These are phyloP conservation scores for Cercospora janseana DNA, from an alignment of 2,329 filamentous ascomycete species.

Conservation along the genomic window DNA sequence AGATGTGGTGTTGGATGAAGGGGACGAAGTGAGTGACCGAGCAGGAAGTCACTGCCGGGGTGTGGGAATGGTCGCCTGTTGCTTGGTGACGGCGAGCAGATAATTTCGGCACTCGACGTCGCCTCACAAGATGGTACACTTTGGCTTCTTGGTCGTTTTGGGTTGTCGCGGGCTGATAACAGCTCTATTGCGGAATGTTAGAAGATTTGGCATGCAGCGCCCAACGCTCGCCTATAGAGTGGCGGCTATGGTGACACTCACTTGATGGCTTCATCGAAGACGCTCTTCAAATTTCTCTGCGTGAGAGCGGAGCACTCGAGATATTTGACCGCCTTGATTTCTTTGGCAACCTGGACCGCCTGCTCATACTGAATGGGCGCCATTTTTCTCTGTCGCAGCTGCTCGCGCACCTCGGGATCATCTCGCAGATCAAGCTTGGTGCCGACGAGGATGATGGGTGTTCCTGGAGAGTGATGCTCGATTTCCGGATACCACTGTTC, in stretches of 20 bases:
- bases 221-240: neutral
- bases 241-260: conserved; percentile 48
- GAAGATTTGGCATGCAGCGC: neutral
- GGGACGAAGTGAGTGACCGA: conserved; percentile 5
- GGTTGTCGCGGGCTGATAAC: conserved; percentile 68
- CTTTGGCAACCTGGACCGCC: conserved; percentile 82
- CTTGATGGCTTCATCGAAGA: conserved; percentile 98
- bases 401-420: conserved; percentile 76
- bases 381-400: conserved; percentile 88
- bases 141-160: conserved; percentile 60
- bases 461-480: conserved; percentile 90
- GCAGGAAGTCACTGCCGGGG: conserved; percentile 6
- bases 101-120: neutral
- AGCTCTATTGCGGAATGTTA: conserved; percentile 52
- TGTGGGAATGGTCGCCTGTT: conserved; percentile 10
- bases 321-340: conserved; percentile 96
- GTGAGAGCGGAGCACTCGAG: conserved; percentile 96
- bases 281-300: conserved; percentile 94
- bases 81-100: neutral
- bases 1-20: neutral
- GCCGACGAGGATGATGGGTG: conserved; percentile 94
- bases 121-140: conserved; percentile 65
- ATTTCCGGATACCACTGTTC: conserved; percentile 93
- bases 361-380: conserved; percentile 95
- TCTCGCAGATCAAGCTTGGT: conserved; percentile 96